Evolutionary conservation across 1,284 basidiomycete species (phyloP), one percentile per base, ranked within the genome.

Genomic region (Trametes versicolor): DNA sequence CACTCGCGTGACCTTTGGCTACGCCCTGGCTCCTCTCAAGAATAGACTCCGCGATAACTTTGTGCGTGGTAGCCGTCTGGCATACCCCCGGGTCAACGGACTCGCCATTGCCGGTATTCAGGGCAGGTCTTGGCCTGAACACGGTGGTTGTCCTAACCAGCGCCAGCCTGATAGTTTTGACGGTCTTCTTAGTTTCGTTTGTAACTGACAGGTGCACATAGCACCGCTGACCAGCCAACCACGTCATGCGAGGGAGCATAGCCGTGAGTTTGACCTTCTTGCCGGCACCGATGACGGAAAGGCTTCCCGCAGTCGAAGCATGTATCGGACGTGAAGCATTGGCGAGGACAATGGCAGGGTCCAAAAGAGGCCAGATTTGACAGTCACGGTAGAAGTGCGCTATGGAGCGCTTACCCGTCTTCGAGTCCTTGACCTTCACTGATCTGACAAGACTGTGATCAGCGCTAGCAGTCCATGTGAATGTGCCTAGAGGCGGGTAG

Each of bases 331-430:
- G 80, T 8, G 84, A 77, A 2, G 89, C 83, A 2, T 90, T 85
- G 0, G 89, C 84, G 8, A 98, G 85, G 15, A 90, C 83, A 4
- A 81, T 71, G 6, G 85, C 79, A 0, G 92, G 88, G 67, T 94
- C 87, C 29, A 96, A 80, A 58, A 89, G 89, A 0, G 96, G 96
- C 85, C 91, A 95, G 34, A 98, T 81, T 59, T 92, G 88, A 73
- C 95, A 90, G 43, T 91, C 83, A 2, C 96, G 90, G 78, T 97
- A 98, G 75, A 98, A 97, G 77, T 98, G 96, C 0, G 96, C 93
- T 53, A 98, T 92, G 6, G 94, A 95, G 9, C 89, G 84, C 72
- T 85, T 84, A 49, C 79, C 80, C 29, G 86, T 84, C 45, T 81
- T 78, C 2, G 86, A 76, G 62, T 94, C 89, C 75, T 93, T 93